Conservation (phyloP, 257 asterid genomes). For the Jacaranda copaia region DNA sequence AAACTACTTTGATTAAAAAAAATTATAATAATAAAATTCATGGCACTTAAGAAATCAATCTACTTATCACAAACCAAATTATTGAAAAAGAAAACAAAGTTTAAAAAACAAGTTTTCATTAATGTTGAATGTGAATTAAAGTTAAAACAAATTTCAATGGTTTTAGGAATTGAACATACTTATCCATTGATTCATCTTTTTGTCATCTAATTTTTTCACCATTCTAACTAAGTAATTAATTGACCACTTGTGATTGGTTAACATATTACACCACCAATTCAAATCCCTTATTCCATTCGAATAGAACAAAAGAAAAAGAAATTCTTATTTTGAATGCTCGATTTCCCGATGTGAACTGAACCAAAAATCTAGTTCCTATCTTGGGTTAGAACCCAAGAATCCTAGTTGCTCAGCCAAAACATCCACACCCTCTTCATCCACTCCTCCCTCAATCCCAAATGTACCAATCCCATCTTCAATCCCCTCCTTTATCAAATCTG, state of each 20-base stretch:
- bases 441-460: background rate
- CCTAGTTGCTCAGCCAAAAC: constrained; percentile 27
- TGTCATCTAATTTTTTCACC: background rate
- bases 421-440: constrained; percentile 11
- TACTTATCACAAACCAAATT: no score
- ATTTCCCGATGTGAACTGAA: no score
- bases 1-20: no score
- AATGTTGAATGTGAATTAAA: background rate
- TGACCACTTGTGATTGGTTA: background rate
- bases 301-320: no score
- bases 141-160: background rate
- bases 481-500: constrained; percentile 55
- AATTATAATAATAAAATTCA: no score
- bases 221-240: background rate
- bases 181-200: no score
- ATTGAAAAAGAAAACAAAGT: background rate
- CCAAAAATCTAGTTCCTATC: background rate
- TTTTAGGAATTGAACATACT: no score
- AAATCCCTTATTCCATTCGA: no score
- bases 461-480: constrained; percentile 22
- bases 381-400: constrained; percentile 31
- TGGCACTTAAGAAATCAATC: no score
- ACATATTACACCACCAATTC: no score
- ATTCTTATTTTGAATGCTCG: background rate
- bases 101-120: background rate